phyloP scores from a whole-genome alignment of 225 moss, liverwort and hornwort species.

The Marchantia paleacea region DNA sequence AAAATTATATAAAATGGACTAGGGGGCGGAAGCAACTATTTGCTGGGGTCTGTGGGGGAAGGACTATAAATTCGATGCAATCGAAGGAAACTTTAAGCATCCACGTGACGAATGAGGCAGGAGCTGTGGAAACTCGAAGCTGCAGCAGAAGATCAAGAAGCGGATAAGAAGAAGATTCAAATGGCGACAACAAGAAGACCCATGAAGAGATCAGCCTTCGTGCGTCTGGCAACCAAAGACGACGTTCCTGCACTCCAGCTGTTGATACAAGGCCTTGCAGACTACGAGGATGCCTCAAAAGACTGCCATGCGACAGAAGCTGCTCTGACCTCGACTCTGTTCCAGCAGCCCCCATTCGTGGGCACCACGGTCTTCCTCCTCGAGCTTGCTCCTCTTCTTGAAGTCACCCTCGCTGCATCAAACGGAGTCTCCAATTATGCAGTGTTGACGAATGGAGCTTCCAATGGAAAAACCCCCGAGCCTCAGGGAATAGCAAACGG shows the following conservation, averaged over 20 bases:
- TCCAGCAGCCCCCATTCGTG: conserved; percentile 30
- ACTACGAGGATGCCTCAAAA: conserved; percentile 29
- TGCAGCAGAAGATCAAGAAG: no score
- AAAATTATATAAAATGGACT: no score
- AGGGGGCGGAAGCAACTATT: no score
- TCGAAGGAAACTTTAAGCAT: no score
- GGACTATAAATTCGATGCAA: no score
- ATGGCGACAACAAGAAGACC: no score
- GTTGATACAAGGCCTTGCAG: conserved; percentile 31
- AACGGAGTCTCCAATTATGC: neutral
- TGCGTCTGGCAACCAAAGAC: conserved; percentile 32
- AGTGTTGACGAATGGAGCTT: neutral
- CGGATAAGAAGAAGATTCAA: no score
- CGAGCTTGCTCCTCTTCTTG: conserved; percentile 18
- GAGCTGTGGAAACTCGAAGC: no score
- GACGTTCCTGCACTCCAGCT: conserved; percentile 28
- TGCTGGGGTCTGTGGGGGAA: no score
- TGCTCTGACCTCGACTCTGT: conserved; percentile 25
- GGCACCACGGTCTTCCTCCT: conserved; percentile 38
- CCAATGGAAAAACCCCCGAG: no score
- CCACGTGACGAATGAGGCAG: no score
- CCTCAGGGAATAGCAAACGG: no score
- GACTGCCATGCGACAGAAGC: conserved; percentile 33
- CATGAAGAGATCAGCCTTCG: conserved; percentile 19
- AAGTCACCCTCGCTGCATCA: neutral